These are phyloP conservation scores for Penicillium longicatenatum DNA, from an alignment of 495 filamentous ascomycete genomes.

Conservation along the genomic window DNA sequence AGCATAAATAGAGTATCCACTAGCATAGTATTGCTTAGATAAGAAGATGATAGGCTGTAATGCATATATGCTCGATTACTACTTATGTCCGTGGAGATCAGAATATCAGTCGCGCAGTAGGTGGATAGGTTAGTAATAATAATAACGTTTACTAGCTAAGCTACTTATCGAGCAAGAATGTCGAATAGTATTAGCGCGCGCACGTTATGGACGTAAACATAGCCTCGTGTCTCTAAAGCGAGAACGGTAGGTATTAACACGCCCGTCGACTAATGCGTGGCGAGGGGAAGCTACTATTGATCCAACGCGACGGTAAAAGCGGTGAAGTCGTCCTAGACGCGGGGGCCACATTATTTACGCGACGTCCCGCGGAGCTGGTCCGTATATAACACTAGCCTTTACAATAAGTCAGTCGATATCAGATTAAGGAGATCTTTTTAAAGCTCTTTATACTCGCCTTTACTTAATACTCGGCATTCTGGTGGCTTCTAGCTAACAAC, in stretches of 20 bases:
- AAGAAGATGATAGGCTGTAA: not conserved
- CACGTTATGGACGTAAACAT: not conserved
- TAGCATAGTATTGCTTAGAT: not conserved
- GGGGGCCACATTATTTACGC: slow-evolving; percentile 1
- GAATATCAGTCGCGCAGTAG: not conserved
- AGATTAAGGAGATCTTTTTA: not conserved
- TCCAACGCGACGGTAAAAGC: not conserved
- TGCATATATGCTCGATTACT: slow-evolving; percentile 1
- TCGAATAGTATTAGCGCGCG: not conserved
- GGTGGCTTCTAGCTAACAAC: not conserved
- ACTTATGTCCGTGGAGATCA: not conserved
- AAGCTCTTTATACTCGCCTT: not conserved
- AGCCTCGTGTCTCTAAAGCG: not conserved
- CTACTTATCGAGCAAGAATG: slow-evolving; percentile 1
- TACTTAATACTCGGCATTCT: not conserved
- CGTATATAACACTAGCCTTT: not conserved
- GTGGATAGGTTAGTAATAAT: not conserved
- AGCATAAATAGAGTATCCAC: not conserved
- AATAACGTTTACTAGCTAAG: not conserved
- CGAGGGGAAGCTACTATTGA: not conserved
- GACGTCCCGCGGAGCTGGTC: not conserved
- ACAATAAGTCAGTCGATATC: not conserved
- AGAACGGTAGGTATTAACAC: not conserved
- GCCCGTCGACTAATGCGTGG: not conserved
- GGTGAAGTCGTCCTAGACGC: slow-evolving; percentile 2